Evolutionary conservation across 1,139 yeast species (phyloP), one percentile per base, ranked within the genome.

Genomic region (Yamadazyma trypodendri): DNA sequence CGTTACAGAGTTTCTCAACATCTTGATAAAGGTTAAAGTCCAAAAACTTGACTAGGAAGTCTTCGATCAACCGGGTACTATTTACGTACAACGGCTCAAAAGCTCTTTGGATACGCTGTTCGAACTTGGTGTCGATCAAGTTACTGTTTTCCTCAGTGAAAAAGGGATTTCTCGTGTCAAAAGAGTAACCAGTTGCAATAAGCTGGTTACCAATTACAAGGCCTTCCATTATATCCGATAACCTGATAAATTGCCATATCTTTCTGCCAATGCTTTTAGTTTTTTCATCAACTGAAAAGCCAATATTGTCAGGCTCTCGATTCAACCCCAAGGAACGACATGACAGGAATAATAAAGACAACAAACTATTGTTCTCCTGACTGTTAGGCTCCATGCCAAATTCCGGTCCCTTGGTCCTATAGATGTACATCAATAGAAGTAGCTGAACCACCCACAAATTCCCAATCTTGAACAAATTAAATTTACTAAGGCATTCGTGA

Each of bases 301-400:
- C 24, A 27, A 8, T 2, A 16, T 18, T n/a, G 17, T 61, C 35
- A 8, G 33, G 38, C 12, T 28, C 29, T n/a, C 31, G 14, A n/a
- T 33, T 21, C 35, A 37, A 21, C 2, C 80, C 80, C 40, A 75
- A 49, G 2, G 68, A 52, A 35, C 60, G 57, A 0, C 75, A 74
- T 56, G 65, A 65, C 39, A 71, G 69, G 11, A 62, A 49, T 24
- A 75, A 44, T 35, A 69, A 45, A 15, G 28, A 35, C 17, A 18
- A 18, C 55, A 10, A 53, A 54, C 34, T 63, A 72, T 48, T 1
- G 22, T 18, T 36, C 21, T 32, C 36, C 10, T 25, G 24, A 29
- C 33, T 23, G 11, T 73, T 77, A 2, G 66, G 61, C n/a, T 59
- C 64, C 31, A 64, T 63, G n/a, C 79, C 77, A 46, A 72, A 77